Evolutionary conservation across 208 protist species (phyloP).

Genomic region (Novymonas esmeraldas): DNA sequence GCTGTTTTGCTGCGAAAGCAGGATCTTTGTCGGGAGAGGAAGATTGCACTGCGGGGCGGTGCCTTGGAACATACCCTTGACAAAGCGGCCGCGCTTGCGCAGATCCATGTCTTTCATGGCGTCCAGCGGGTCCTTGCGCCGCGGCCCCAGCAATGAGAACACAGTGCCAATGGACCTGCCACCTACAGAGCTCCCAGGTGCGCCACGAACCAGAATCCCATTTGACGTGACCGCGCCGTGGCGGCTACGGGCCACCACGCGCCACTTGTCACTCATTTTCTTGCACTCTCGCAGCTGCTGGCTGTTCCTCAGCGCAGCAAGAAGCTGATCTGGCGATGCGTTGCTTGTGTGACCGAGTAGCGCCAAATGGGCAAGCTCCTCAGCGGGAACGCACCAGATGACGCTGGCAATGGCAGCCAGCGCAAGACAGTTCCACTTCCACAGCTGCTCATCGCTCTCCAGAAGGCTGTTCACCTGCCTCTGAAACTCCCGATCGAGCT

Average conservation of each 20-base stretch:
- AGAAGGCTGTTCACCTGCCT: conserved; percentile 56
- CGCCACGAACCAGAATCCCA: conserved; percentile 68
- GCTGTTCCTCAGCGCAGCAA: conserved; percentile 38
- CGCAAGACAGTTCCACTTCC: conserved; percentile 83
- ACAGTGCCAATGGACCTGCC: conserved; percentile 67
- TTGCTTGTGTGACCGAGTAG: conserved; percentile 39
- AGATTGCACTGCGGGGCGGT: conserved; percentile 55
- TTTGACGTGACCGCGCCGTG: conserved; percentile 84
- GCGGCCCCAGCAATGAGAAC: conserved; percentile 62
- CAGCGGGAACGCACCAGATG: conserved; percentile 49
- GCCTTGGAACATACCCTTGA: conserved; percentile 78
- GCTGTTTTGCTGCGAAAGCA: conserved; percentile 77
- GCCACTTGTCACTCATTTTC: conserved; percentile 73
- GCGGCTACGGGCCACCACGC: conserved; percentile 62
- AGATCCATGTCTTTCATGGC: conserved; percentile 76
- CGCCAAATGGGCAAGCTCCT: conserved; percentile 65
- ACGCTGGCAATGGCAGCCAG: conserved; percentile 60
- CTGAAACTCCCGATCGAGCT: conserved; percentile 50
- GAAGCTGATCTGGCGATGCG: conserved; percentile 35
- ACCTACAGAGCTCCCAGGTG: conserved; percentile 21
- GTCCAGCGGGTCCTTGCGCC: conserved; percentile 77
- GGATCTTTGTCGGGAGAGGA: conserved; percentile 78
- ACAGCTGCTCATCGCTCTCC: conserved; percentile 79
- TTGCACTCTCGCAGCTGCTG: conserved; percentile 73
- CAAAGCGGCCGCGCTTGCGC: conserved; percentile 77